phyloP scores from a whole-genome alignment of 2,329 filamentous ascomycete genomes.

The Penicillium crustosum region DNA sequence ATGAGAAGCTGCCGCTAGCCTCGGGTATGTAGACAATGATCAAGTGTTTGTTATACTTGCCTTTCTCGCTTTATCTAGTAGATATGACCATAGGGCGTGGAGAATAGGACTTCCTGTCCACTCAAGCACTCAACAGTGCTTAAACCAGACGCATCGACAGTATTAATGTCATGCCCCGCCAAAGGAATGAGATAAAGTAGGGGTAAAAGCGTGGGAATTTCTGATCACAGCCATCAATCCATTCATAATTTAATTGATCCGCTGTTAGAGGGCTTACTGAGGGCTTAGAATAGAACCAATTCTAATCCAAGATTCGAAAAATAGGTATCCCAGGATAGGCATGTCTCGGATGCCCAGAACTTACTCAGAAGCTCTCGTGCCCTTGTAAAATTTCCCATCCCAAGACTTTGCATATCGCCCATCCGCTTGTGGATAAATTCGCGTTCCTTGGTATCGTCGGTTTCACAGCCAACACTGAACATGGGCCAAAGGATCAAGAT shows the following conservation, averaged over 20 bases:
- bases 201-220: too few relatives aligned
- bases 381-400: constrained; percentile 33
- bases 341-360: constrained; percentile 25
- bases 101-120: too few relatives aligned
- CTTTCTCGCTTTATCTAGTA: too few relatives aligned
- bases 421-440: constrained; percentile 25
- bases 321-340: constrained; percentile 24
- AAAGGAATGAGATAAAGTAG: too few relatives aligned
- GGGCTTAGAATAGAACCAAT: constrained; percentile 26
- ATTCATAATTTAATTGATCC: too few relatives aligned
- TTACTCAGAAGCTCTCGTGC: constrained; percentile 18
- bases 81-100: too few relatives aligned
- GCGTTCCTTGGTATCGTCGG: constrained; percentile 17
- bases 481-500: constrained; percentile 34
- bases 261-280: neutral
- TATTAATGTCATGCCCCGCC: too few relatives aligned
- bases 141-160: too few relatives aligned
- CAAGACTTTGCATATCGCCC: constrained; percentile 29
- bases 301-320: constrained; percentile 23
- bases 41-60: too few relatives aligned
- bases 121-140: too few relatives aligned
- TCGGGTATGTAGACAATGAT: too few relatives aligned
- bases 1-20: constrained; percentile 41
- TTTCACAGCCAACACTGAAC: constrained; percentile 36
- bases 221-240: too few relatives aligned